phyloP scores from a whole-genome alignment of 805 yeast genomes.

The Tetrapisispora iriomotensis region DNA sequence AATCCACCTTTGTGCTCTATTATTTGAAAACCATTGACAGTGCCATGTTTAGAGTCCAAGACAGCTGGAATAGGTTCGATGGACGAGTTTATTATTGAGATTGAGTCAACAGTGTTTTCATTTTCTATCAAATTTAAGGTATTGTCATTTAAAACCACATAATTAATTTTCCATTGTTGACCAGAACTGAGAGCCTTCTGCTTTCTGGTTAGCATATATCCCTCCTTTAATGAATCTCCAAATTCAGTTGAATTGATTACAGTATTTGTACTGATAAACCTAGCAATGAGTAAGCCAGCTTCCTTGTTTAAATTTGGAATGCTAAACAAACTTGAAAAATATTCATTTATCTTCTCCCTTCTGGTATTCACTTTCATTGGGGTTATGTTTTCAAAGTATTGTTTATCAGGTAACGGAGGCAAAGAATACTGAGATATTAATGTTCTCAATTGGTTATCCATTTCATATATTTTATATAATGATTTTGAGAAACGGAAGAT shows the following conservation, averaged over 20 bases:
- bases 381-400: constrained; percentile 39
- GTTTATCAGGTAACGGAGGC: constrained; percentile 56
- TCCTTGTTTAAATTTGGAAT: constrained; percentile 50
- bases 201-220: constrained; percentile 52
- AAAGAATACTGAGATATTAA: constrained; percentile 39
- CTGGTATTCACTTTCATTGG: constrained; percentile 62
- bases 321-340: constrained; percentile 46
- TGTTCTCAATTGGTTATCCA: constrained; percentile 54
- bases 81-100: constrained; percentile 25
- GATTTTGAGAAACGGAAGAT: constrained; percentile 68
- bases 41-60: constrained; percentile 24
- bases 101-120: constrained; percentile 42
- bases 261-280: constrained; percentile 58
- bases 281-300: constrained; percentile 45
- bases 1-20: constrained; percentile 31
- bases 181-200: constrained; percentile 46
- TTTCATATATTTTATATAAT: constrained; percentile 45
- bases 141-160: constrained; percentile 58
- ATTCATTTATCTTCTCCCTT: constrained; percentile 44
- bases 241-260: constrained; percentile 48
- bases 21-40: constrained; percentile 24
- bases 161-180: constrained; percentile 55
- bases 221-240: constrained; percentile 49
- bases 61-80: constrained; percentile 26
- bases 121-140: constrained; percentile 45